Evolutionary conservation across 2,329 filamentous ascomycete species (phyloP).

Genomic region (Fusarium citri): DNA sequence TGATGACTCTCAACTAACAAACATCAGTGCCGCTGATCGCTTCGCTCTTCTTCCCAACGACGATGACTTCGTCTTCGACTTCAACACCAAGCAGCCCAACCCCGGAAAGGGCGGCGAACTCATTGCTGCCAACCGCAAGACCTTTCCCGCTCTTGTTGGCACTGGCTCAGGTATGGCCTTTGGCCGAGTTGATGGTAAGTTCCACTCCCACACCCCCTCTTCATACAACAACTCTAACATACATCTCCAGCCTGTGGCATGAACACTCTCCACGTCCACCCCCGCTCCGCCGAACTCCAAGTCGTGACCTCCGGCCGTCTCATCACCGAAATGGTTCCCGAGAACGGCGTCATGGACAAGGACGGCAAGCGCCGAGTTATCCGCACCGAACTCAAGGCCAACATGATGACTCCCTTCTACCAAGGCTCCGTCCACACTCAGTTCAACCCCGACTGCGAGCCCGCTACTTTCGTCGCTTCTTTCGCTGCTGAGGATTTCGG

Average conservation of each 20-base stretch:
- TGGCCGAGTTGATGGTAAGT: slow-evolving; percentile 59
- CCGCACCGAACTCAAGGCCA: slow-evolving; percentile 54
- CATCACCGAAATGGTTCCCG: slow-evolving; percentile 64
- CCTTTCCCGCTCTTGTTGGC: slow-evolving; percentile 67
- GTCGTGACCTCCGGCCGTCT: slow-evolving; percentile 62
- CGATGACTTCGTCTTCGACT: slow-evolving; percentile 62
- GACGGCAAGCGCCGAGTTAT: slow-evolving; percentile 57
- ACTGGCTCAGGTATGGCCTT: slow-evolving; percentile 64
- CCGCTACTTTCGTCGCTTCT: slow-evolving; percentile 62
- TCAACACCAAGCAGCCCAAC: slow-evolving; percentile 49
- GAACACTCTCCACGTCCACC: slow-evolving; percentile 68
- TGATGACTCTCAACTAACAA: slow-evolving; percentile 24
- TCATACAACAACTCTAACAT: slow-evolving; percentile 27
- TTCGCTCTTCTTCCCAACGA: slow-evolving; percentile 57
- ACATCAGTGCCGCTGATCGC: slow-evolving; percentile 55
- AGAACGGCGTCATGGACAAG: slow-evolving; percentile 59
- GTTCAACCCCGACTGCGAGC: slow-evolving; percentile 66
- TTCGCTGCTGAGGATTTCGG: slow-evolving; percentile 65
- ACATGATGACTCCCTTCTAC: slow-evolving; percentile 66
- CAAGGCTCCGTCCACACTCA: slow-evolving; percentile 66
- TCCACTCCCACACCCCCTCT: background rate
- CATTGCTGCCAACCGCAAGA: slow-evolving; percentile 65
- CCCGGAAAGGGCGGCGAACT: slow-evolving; percentile 59
- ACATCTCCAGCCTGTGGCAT: slow-evolving; percentile 60
- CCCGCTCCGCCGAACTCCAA: slow-evolving; percentile 65